These are phyloP conservation scores for Termitomyces sp. DNA, from an alignment of 768 basidiomycete species.

Conservation along the genomic window DNA sequence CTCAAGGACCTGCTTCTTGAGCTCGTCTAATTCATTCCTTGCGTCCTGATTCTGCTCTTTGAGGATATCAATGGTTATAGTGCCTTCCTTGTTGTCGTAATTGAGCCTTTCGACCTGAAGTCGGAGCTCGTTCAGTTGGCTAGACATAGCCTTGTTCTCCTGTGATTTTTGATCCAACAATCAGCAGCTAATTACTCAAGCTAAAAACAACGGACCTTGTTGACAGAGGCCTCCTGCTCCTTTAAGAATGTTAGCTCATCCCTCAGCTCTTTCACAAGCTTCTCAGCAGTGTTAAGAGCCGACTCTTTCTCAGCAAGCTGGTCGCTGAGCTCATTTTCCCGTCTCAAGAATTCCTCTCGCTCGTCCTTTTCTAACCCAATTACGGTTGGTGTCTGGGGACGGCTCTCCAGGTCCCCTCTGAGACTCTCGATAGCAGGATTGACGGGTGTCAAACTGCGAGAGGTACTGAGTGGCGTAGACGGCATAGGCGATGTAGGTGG, in stretches of 20 bases:
- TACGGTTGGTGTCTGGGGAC: constrained; percentile 91
- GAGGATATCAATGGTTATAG: constrained; percentile 89
- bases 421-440: constrained; percentile 70
- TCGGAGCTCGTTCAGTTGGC: constrained; percentile 88
- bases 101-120: constrained; percentile 87
- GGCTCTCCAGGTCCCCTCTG: constrained; percentile 65
- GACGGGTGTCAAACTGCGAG: constrained; percentile 64
- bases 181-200: background rate
- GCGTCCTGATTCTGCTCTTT: constrained; percentile 92
- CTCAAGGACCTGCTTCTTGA: constrained; percentile 73
- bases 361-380: constrained; percentile 92
- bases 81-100: constrained; percentile 93
- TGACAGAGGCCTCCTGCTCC: constrained; percentile 79
- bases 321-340: constrained; percentile 97
- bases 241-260: constrained; percentile 89
- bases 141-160: constrained; percentile 94
- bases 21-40: constrained; percentile 82
- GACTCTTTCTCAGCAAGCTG: constrained; percentile 89
- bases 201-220: constrained; percentile 44
- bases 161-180: constrained; percentile 19
- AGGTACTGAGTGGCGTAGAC: constrained; percentile 44
- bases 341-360: constrained; percentile 89
- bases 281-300: constrained; percentile 71
- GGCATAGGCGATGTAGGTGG: constrained; percentile 60
- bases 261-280: constrained; percentile 79